These are phyloP conservation scores for Lathyrus aphaca DNA, from an alignment of 306 rosid species.

Conservation along the genomic window DNA sequence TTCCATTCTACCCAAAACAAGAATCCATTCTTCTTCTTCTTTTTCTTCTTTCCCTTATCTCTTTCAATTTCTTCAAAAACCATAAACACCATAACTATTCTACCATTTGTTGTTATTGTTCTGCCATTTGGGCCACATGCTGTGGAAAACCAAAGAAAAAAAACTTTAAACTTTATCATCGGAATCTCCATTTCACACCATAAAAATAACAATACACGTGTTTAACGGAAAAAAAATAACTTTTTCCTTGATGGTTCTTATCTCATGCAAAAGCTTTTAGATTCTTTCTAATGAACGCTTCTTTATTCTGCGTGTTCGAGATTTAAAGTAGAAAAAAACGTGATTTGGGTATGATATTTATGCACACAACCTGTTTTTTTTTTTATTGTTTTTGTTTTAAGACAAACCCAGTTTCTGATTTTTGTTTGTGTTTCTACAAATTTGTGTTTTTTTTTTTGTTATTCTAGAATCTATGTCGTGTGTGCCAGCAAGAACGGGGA, in stretches of 20 bases:
- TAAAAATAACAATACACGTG: conserved; percentile 7
- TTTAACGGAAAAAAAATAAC: conserved; percentile 15
- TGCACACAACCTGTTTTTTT: conserved; percentile 5
- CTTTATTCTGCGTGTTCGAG: conserved; percentile 4
- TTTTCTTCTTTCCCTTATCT: not conserved
- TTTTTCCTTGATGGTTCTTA: not conserved
- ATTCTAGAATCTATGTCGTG: conserved; percentile 52
- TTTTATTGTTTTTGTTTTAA: conserved; percentile 1
- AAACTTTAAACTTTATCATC: conserved; percentile 21
- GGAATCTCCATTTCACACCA: conserved; percentile 29
- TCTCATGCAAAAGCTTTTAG: conserved; percentile 37
- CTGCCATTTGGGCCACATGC: conserved; percentile 33
- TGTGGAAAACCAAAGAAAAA: not conserved
- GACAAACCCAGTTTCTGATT: conserved; percentile 15
- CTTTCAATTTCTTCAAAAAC: not conserved
- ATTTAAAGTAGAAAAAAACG: conserved; percentile 20
- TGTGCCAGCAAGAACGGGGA: conserved; percentile 61
- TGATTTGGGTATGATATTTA: conserved; percentile 23
- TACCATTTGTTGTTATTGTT: too few species aligned
- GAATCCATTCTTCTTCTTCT: not conserved
- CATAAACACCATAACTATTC: too few species aligned
- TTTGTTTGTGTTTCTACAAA: conserved; percentile 14
- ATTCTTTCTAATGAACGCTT: conserved; percentile 30
- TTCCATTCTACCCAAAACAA: conserved; percentile 23
- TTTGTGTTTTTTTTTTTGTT: conserved; percentile 6